Evolutionary conservation across 805 yeast species (phyloP), one percentile per base, ranked within the genome.

Genomic region (Brettanomyces anomalus): DNA sequence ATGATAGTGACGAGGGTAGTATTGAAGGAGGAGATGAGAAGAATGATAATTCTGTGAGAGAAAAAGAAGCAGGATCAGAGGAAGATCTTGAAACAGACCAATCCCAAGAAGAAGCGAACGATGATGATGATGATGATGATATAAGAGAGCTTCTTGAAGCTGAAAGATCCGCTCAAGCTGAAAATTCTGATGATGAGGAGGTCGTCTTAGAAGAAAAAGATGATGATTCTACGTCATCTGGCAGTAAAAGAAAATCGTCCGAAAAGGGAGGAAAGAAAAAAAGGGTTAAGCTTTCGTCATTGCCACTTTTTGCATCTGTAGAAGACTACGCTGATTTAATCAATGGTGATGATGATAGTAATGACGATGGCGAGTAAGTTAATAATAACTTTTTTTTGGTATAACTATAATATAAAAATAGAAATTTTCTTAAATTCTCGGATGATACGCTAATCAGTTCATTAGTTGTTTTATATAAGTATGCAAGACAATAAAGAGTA

Each of bases 281-380:
- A 38, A 77, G 70, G 57, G 63, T 68, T 37, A 79, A 75, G 60
- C 65, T 84, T 54, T 79, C 75, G 55, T 77, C 72, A 38, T 67
- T 89, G 46, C 97, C 97, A 18, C 70, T 79, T 17, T 89, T 87
- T 66, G 97, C 96, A 1, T 80, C 88, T 37, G 95, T 80, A 8
- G 96, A 85, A 35, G 95, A 85, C 47, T 88, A 87, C 58, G 81
- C 90, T 21, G 70, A 85, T 19, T 28, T 39, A 5, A 15, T 39
- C 20, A 20, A 38, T 26, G 13, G 26, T 10, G 34, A 16, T n/a
- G 34, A 32, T 14, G 34, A 32, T 8, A 16, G 18, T 32, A 16
- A 32, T 32, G 34, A 32, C 13, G 34, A 32, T 2, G 34, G 18
- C 18, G 34, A 32, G 18, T 32, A 20, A 35, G 18, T 11, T n/a